phyloP scores from a whole-genome alignment of 2,329 filamentous ascomycete genomes.

The Xylaria sp. region DNA sequence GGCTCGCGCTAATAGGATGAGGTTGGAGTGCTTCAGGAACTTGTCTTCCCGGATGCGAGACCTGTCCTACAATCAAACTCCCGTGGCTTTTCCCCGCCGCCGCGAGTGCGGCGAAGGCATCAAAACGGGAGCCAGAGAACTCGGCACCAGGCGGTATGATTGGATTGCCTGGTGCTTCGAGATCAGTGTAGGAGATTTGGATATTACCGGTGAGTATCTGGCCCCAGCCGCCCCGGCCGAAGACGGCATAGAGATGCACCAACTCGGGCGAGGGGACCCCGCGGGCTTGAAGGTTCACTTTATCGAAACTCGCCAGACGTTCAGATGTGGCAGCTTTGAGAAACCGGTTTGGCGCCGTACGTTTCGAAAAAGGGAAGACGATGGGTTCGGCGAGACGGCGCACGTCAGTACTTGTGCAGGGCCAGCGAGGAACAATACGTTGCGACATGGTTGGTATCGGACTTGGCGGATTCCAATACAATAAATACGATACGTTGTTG shows the following conservation, averaged over 20 bases:
- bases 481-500: neutral
- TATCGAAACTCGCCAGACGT: slow-evolving; percentile 67
- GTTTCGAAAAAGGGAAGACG: slow-evolving; percentile 57
- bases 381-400: slow-evolving; percentile 26
- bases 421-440: slow-evolving; percentile 23
- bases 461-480: neutral
- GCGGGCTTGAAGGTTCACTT: slow-evolving; percentile 59
- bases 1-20: slow-evolving; percentile 55
- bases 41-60: slow-evolving; percentile 72
- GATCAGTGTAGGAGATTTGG: slow-evolving; percentile 67
- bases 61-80: slow-evolving; percentile 67
- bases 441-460: slow-evolving; percentile 22
- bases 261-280: slow-evolving; percentile 43
- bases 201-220: slow-evolving; percentile 70
- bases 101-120: slow-evolving; percentile 64
- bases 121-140: slow-evolving; percentile 64
- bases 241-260: slow-evolving; percentile 64
- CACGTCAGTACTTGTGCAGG: slow-evolving; percentile 19
- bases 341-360: slow-evolving; percentile 66
- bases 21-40: slow-evolving; percentile 49
- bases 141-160: slow-evolving; percentile 65
- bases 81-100: slow-evolving; percentile 62
- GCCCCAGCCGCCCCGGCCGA: slow-evolving; percentile 65
- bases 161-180: slow-evolving; percentile 65
- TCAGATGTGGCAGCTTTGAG: slow-evolving; percentile 71